Conservation (phyloP, 441 rosid species). For the Eutrema salsugineum region DNA sequence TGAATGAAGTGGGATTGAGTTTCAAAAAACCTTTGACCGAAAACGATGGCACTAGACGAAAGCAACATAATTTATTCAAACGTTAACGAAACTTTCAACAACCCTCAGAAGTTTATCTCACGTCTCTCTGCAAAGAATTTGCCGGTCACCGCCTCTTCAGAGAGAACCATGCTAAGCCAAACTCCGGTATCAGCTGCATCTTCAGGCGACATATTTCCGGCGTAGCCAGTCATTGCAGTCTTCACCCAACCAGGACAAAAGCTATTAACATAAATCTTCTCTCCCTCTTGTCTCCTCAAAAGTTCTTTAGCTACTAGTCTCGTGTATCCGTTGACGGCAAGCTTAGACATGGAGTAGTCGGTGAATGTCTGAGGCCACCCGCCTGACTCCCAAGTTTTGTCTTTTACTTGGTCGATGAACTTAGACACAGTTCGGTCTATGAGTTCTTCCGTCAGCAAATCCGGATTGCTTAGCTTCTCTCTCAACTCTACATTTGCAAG, state of each 20-base stretch:
- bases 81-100: not conserved
- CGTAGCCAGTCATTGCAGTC: slow-evolving; percentile 90
- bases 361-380: slow-evolving; percentile 88
- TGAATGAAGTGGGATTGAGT: not conserved
- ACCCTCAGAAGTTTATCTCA: slow-evolving; percentile 63
- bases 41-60: not conserved
- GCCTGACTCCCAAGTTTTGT: slow-evolving; percentile 68
- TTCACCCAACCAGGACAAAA: slow-evolving; percentile 98
- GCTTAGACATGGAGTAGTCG: slow-evolving; percentile 87
- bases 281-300: slow-evolving; percentile 52
- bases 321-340: slow-evolving; percentile 76
- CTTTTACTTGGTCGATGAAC: slow-evolving; percentile 73
- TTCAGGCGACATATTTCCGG: slow-evolving; percentile 67
- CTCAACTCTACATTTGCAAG: slow-evolving; percentile 56
- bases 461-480: slow-evolving; percentile 50
- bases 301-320: slow-evolving; percentile 61
- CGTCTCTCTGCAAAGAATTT: slow-evolving; percentile 96
- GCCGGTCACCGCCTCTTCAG: slow-evolving; percentile 61
- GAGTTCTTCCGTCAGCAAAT: slow-evolving; percentile 60
- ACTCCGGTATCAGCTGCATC: slow-evolving; percentile 95
- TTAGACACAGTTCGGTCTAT: slow-evolving; percentile 51
- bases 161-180: slow-evolving; percentile 72
- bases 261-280: slow-evolving; percentile 71
- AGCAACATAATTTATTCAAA: not conserved
- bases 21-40: not conserved